Conservation (phyloP, 805 yeast species). For the Starmera dryadoides region DNA sequence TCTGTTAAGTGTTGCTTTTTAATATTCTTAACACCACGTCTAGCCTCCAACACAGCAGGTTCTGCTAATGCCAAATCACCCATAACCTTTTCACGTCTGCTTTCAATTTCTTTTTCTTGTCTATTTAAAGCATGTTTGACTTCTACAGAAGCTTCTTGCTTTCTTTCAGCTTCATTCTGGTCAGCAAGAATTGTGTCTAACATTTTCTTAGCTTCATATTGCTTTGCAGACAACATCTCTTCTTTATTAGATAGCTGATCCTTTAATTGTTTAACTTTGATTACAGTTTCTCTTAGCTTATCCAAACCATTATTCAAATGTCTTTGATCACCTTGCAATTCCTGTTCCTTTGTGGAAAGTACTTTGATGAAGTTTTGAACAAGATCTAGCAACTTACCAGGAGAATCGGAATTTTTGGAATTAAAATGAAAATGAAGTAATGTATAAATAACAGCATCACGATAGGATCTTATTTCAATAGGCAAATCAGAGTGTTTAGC, state of each 20-base stretch:
- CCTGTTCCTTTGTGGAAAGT: constrained; percentile 35
- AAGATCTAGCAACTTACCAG: constrained; percentile 50
- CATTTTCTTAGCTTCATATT: constrained; percentile 61
- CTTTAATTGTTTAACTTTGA: constrained; percentile 59
- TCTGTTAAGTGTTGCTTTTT: constrained; percentile 91
- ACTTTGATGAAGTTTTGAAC: constrained; percentile 35
- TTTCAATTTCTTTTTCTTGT: constrained; percentile 56
- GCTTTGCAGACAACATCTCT: constrained; percentile 42
- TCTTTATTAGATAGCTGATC: constrained; percentile 47
- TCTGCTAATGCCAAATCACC: constrained; percentile 68
- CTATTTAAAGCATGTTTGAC: constrained; percentile 61
- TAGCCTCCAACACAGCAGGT: constrained; percentile 81
- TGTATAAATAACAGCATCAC: constrained; percentile 41
- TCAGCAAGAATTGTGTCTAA: constrained; percentile 70
- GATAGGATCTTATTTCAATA: constrained; percentile 16
- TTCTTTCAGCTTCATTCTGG: constrained; percentile 89
- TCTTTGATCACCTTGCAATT: constrained; percentile 58
- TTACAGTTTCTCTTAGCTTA: constrained; percentile 66
- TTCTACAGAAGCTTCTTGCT: constrained; percentile 74
- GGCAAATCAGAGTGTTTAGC: constrained; percentile 7
- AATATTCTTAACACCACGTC: constrained; percentile 83
- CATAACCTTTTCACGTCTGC: constrained; percentile 47
- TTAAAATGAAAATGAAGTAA: constrained; percentile 39
- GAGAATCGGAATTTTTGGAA: constrained; percentile 25
- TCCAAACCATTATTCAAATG: constrained; percentile 72